Base-by-base conservation (phyloP, 805 yeast genomes). In the Lachancea waltii region DNA sequence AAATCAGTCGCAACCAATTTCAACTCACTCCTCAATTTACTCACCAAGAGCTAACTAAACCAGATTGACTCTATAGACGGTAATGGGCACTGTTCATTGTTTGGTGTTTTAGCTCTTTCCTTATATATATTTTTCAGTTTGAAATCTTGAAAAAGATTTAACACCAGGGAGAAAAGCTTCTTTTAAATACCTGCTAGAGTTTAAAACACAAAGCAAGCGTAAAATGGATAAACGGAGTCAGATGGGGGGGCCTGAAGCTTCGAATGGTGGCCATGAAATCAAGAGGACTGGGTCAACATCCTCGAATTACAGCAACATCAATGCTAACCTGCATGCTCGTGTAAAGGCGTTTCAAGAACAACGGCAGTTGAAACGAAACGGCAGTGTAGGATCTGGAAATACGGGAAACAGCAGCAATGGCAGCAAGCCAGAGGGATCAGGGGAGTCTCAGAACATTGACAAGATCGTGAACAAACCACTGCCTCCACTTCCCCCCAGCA, bases 331-430 rank as follows among this genome's bases (percentile, higher is more conserved):
- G 28, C 96, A 87, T 59, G 96, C 95, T 1, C 69, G 92, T 46
- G 71, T 89, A 25, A 64, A 83, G 58, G 95, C 95, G 0, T 84
- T 89, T 51, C 96, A 87, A 59, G 86, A 85, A 46, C 78, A 81
- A 53, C 73, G 96, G 48, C 79, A 77, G 42, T 63, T 64, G 34
- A 63, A 65, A 35, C 49, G 68, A 28, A 54, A 27, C 17, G 27
- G 14, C 27, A 10, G 20, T 18, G 18, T 20, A 16, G 28, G 31
- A 19, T 26, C 30, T 21, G 24, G 30, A 30, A 11, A 44, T 43
- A 30, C 43, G 31, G 37, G 46, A 47, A 29, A 23, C 42, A 21
- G 40, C 50, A 30, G 35, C 40, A 22, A 28, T 36, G 17, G 41
- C 43, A 17, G 30, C 14, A 24, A 23, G 26, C 10, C 26, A 11